Evolutionary conservation across 2,329 filamentous ascomycete species (phyloP).

Genomic region (Lachnellula subtilissima): DNA sequence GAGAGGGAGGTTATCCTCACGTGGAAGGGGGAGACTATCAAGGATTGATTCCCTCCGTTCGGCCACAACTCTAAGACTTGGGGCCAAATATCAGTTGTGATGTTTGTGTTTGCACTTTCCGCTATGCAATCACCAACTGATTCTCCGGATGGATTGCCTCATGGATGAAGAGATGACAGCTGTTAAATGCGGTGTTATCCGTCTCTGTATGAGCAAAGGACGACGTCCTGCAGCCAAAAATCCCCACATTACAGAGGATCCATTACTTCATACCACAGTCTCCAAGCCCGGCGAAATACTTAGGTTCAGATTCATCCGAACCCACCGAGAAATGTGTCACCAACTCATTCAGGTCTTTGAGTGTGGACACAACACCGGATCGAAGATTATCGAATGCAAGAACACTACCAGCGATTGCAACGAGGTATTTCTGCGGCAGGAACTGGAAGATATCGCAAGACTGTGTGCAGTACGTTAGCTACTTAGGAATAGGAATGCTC

Average conservation of each 20-base stretch:
- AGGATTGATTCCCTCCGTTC: neutral
- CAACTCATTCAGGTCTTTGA: constrained; percentile 26
- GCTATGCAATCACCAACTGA: neutral
- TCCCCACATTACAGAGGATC: neutral
- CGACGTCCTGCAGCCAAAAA: neutral
- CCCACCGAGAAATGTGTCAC: constrained; percentile 21
- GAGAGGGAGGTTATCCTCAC: constrained; percentile 48
- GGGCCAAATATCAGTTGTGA: neutral
- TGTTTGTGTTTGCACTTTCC: constrained; percentile 2
- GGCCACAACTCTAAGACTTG: neutral
- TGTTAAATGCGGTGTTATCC: neutral
- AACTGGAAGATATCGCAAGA: constrained; percentile 18
- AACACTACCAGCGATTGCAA: constrained; percentile 17
- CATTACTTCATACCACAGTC: neutral
- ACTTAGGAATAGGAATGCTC: neutral
- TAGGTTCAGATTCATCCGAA: neutral
- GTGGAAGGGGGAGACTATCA: constrained; percentile 41
- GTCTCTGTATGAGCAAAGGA: neutral
- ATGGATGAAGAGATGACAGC: neutral
- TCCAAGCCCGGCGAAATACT: neutral
- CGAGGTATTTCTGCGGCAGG: constrained; percentile 24
- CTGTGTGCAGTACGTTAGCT: constrained; percentile 16
- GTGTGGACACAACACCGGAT: constrained; percentile 22
- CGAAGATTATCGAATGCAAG: constrained; percentile 17
- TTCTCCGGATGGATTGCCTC: neutral